Percentiles rank a stretch among this genome's conserved stretches.
Conservation (phyloP, 208 protist genomes). For the Acanthamoeba lenticulata region DNA sequence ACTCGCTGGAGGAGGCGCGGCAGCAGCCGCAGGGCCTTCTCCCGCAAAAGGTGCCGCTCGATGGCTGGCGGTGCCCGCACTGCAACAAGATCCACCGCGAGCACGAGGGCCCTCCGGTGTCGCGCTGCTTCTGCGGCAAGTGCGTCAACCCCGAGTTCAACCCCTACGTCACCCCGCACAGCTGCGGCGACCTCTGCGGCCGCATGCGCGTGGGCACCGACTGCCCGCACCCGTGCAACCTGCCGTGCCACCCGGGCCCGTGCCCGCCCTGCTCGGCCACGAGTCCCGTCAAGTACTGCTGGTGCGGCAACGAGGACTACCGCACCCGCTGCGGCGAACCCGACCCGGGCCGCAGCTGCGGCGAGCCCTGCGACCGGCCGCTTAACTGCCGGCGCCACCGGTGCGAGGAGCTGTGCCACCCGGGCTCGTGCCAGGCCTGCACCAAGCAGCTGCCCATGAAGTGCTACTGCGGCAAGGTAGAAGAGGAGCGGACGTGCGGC, state of each 20-base stretch:
- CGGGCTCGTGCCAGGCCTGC: conserved; percentile 91
- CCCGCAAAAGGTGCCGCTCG: neutral
- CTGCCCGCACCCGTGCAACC: conserved; percentile 82
- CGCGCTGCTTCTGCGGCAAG: conserved; percentile 84
- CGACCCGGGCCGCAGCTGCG: conserved; percentile 75
- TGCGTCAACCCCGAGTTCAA: conserved; percentile 69
- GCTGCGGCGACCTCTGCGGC: conserved; percentile 82
- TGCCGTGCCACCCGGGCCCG: conserved; percentile 81
- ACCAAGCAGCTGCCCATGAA: conserved; percentile 79
- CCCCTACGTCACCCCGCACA: conserved; percentile 78
- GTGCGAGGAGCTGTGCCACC: conserved; percentile 88
- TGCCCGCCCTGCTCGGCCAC: conserved; percentile 75
- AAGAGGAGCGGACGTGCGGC: conserved; percentile 85
- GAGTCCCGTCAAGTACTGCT: conserved; percentile 71
- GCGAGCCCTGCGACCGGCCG: conserved; percentile 67
- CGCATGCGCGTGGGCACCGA: conserved; percentile 65
- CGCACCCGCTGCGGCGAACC: conserved; percentile 74
- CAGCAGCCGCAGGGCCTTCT: neutral
- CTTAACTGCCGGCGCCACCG: conserved; percentile 84
- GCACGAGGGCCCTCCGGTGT: neutral
- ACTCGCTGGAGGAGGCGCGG: conserved; percentile 20
- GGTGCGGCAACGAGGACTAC: conserved; percentile 75
- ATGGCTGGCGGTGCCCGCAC: conserved; percentile 79
- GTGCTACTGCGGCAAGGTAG: conserved; percentile 92
- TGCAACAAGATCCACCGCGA: conserved; percentile 71